Base-by-base conservation (phyloP, 2,329 filamentous ascomycete species). In the Hypoxylon sp. region DNA sequence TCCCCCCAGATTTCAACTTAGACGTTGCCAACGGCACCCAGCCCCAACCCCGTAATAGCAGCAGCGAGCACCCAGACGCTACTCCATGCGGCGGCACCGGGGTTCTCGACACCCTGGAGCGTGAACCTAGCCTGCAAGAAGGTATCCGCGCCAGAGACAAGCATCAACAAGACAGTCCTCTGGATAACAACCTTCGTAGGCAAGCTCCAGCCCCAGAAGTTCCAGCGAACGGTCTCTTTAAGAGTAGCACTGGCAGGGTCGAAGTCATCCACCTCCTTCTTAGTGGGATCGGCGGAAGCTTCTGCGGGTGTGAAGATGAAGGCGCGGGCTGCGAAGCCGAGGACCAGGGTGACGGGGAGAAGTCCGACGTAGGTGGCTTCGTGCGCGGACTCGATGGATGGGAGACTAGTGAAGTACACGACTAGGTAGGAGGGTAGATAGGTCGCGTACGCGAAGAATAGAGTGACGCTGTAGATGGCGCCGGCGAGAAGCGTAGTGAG, bases 281-380 rank as follows among this genome's bases (percentile, higher is more conserved):
- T 73, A 31, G 68, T 66, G 11, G 74, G 77, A 17, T 72, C 74
- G 17, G 78, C 79, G 0, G 80, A 78, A 9, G 76, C 79, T 12
- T 83, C 80, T 15, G 83, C 80, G 2, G 87, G 85, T 27, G 83
- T 82, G 69, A 96, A 95, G 60, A 97, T 83, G 68, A 95, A 93
- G 34, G 82, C 80, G 55, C 84, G 84, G 3, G 87, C 85, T 0
- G 90, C 88, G 55, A 84, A 76, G 2, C 91, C 92, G 12, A 89
- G 77, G 2, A 77, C 63, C 3, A 81, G 57, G 5, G 78, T 77
- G 31, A 79, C 78, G 1, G 87, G 84, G 3, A 91, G 71, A 36
- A 89, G 77, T 6, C 80, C 77, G 29, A 80, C 69, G 26, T 84
- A 82, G 1, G 81, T 81, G 7, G 87, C 81, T 15, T 80, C 75